Evolutionary conservation across 2,329 filamentous ascomycete genomes (phyloP).

Genomic region (Endothia cerciana): DNA sequence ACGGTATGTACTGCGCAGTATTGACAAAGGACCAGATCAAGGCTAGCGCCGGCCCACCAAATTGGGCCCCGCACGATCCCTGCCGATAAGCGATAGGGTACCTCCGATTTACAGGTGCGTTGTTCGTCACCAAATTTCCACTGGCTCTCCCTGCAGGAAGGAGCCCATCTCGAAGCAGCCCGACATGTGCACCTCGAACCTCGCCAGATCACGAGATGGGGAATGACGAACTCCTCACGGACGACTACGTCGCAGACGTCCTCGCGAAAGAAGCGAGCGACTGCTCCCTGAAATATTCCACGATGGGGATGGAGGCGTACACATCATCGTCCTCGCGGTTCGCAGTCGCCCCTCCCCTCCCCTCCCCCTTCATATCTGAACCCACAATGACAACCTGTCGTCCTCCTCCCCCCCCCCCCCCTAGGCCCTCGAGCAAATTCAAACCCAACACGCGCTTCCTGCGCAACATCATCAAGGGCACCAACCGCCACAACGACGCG

Average conservation of each 20-base stretch:
- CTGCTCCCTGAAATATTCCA: conserved; percentile 73
- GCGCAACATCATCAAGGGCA: conserved; percentile 84
- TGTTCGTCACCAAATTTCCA: neutral
- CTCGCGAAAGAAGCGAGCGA: conserved; percentile 79
- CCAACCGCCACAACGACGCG: conserved; percentile 85
- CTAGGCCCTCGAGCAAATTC: conserved; percentile 68
- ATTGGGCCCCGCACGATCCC: neutral
- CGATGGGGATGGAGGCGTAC: conserved; percentile 72
- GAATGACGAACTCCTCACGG: conserved; percentile 61
- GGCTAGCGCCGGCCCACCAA: neutral
- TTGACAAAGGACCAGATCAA: neutral
- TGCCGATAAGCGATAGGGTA: conserved; percentile 15
- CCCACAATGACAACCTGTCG: neutral
- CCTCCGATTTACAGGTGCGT: neutral
- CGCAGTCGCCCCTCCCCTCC: conserved; percentile 27
- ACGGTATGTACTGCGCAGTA: neutral
- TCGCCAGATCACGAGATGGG: conserved; percentile 38
- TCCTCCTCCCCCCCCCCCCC: neutral
- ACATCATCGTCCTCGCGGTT: conserved; percentile 38
- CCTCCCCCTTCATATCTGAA: conserved; percentile 26
- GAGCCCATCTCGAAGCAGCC: neutral
- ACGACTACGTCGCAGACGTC: conserved; percentile 81
- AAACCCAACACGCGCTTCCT: conserved; percentile 94
- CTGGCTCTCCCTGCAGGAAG: neutral
- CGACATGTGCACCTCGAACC: neutral